Base-by-base conservation (phyloP, 2,329 filamentous ascomycete species). In the Parastagonospora nodorum region DNA sequence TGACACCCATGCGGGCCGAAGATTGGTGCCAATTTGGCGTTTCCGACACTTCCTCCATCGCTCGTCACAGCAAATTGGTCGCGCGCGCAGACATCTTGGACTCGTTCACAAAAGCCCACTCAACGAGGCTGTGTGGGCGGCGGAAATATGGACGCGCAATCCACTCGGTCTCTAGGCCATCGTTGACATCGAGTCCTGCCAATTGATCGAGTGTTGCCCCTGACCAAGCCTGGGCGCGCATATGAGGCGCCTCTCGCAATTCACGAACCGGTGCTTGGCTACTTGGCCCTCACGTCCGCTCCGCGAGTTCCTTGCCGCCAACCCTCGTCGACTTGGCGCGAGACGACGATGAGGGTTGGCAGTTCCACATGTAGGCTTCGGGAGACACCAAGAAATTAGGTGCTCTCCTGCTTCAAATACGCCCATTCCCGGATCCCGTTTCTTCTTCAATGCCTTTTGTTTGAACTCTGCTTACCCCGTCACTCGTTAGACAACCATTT, bases 401-500 rank as follows among this genome's bases (percentile, higher is more conserved):
- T 45, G 42, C 55, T 53, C 48, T 49, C 50, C 57, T 61, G 53
- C 59, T 61, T 71, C 66, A 71, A 67, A 71, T 71, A 71, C 60
- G 57, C 41, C 57, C 43, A 43, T 48, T 50, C 61, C 61, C 31
- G 39, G 43, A 53, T 55, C 57, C 51, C 43, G 43, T 61, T 61
- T 43, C 37, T 43, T 46, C 47, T 35, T 53, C 58, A 59, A 66
- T 66, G 64, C 51, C 58, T 64, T 63, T 50, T 56, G 54, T 61
- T 63, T 68, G 63, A 68, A 15, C 39, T 30, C 51, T 58, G 66
- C 60, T 43, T 60, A 58, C 62, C 55, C 63, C 63, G 69, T 73
- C 70, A 68, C 69, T 73, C 70, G 58, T 71, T 73, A 67, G 61
- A 66, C 63, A 61, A 48, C 47, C 41, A 36, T 43, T 66, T 60